Base-by-base conservation (phyloP, 2,329 filamentous ascomycete genomes). In the Paecilomyces niveus region DNA sequence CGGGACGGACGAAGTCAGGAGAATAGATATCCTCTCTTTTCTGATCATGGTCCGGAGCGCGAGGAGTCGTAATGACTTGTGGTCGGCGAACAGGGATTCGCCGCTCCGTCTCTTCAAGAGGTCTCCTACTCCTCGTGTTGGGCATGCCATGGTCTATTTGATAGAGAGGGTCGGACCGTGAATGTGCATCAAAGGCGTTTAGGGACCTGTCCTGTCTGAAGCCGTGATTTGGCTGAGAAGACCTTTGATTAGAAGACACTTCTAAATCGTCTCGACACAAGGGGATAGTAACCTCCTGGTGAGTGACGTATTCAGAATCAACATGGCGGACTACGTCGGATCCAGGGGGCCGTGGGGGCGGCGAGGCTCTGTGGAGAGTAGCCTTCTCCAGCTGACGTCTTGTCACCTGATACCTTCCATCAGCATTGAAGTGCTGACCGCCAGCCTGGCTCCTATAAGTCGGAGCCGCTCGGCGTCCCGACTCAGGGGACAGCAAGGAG, bases 1-100 rank as follows among this genome's bases (percentile, higher is more conserved):
- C 61, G 35, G 67, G 66, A 57, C 71, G 71, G 57, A 74, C 67
- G 61, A 75, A 74, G 58, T 68, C 72, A 60, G 74, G 69, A 11
- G 72, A 52, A 9, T 52, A 52, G 26, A 52, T 52, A 26, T 64
- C 39, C 15, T 45, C 66, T 51, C 67, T 68, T 52, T 63, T 66
- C 24, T 62, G 59, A 33, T 61, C 58, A 24, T 59, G 26, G 53
- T 63, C 63, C 57, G 18, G n/a, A 18, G n/a, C 39, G 39, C 39
- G 39, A 45, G 39, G 15, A 7, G 39, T 21, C 15, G 39, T 45
- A 45, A 45, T 57, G 11, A 52, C 53, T 56, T 52, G 58, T 60
- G 22, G 58, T 8, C 39, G 39, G 7, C n/a, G 39, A n/a, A 45
- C 18, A 9, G 39, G 39, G n/a, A 45, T n/a, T 45, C n/a, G 39